These are phyloP conservation scores for Tolypocladium pustulatum DNA, from an alignment of 2,329 filamentous ascomycete genomes.

Conservation along the genomic window DNA sequence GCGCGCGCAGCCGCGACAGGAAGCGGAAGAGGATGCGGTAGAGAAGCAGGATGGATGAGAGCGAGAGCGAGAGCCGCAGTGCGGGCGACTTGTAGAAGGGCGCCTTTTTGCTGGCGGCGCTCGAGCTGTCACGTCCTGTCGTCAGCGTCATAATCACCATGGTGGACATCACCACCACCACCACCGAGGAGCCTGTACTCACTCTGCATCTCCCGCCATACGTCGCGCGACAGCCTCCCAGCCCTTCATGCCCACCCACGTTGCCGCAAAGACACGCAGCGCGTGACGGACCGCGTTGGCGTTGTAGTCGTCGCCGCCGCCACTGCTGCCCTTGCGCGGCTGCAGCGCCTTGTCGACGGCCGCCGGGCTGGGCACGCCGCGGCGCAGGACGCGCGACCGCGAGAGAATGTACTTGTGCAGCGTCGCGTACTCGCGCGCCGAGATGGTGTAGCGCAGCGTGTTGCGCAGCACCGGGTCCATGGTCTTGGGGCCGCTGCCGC, in stretches of 20 bases:
- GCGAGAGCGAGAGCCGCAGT: constrained; percentile 67
- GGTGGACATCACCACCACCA: too few species aligned
- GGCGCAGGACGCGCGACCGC: constrained; percentile 49
- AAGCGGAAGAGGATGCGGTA: constrained; percentile 88
- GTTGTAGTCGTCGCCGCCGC: constrained; percentile 55
- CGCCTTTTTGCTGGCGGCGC: constrained; percentile 30
- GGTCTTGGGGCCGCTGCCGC: constrained; percentile 11
- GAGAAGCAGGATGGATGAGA: constrained; percentile 77
- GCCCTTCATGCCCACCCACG: constrained; percentile 52
- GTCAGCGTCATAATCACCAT: not conserved
- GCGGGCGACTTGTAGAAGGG: constrained; percentile 56
- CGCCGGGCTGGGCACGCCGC: constrained; percentile 43
- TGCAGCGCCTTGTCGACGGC: constrained; percentile 35
- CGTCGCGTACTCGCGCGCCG: constrained; percentile 72
- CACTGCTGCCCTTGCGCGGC: constrained; percentile 13
- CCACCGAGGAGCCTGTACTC: constrained; percentile 14
- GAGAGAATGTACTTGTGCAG: constrained; percentile 78
- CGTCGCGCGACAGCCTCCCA: constrained; percentile 43
- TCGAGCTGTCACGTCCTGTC: constrained; percentile 8
- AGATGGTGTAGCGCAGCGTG: constrained; percentile 77
- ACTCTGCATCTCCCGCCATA: constrained; percentile 34
- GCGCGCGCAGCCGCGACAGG: constrained; percentile 66
- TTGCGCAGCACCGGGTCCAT: constrained; percentile 70
- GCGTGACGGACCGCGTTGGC: constrained; percentile 60
- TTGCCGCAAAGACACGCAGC: constrained; percentile 57